Evolutionary conservation across 176 grass and related monocot species (phyloP), one percentile per base, ranked within the genome.

Genomic region (Cocos nucifera): DNA sequence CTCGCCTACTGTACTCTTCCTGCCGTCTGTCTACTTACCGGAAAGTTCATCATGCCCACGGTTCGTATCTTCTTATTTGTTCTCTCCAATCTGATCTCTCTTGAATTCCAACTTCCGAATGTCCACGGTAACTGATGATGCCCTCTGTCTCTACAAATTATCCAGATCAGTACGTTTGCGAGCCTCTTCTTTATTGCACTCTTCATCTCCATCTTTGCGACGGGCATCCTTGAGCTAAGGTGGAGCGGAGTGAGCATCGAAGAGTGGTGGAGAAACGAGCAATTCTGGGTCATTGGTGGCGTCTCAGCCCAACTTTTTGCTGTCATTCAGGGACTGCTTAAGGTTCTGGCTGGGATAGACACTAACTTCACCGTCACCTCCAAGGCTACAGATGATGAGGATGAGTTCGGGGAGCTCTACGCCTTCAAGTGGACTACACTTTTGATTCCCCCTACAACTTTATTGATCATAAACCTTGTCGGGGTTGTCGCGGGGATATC

Each of bases 201-300:
- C 57, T 98, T 98, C 77, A 98, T 98, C 64, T 98, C 94, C 3
- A 98, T 98, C 85, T 98, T 98, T 66, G 87, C 88, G 3, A 98
- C 94, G 50, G 94, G 94, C 57, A 98, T 98, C 76, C 79, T 98
- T 6, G 94, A 98, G 79, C 32, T 98, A 57, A 66, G 85, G 53
- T 89, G 94, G 94, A 98, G 88, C 50, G 94, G 94, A 15, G 94
- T 98, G 64, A 98, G 94, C 84, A 98, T 98, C 17, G 94, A 98
- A 82, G 94, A 98, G 70, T 98, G 94, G 94, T 93, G 94, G 94
- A 80, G 94, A 62, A 98, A 98, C 56, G 94, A 98, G 79, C 94
- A 98, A 65, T 98, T 98, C 79, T 98, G 94, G 94, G 94, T 98
- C 70, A 98, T 98, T 39, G 94, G 94, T 1, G 94, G 94, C 66